Base-by-base conservation (phyloP, 2,329 filamentous ascomycete species). In the Cytospora paraplurivora region DNA sequence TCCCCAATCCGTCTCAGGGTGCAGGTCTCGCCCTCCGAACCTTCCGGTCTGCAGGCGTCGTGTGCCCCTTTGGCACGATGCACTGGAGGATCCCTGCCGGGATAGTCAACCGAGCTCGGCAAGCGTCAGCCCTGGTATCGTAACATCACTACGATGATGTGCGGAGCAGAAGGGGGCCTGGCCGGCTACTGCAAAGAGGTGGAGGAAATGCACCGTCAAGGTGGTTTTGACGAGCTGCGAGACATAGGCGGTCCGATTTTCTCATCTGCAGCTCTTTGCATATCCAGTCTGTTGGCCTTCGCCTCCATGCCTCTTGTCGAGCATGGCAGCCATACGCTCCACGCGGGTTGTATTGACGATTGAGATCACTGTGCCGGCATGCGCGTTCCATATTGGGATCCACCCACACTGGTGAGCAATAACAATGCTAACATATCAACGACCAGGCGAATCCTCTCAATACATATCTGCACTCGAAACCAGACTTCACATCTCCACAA, bases 401-500 rank as follows among this genome's bases (percentile, higher is more conserved):
- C 67, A 65, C 71, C 72, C 67, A 68, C 66, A 67, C 41, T 68
- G 68, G 70, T 72, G 71, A 70, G 67, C 70, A 66, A 76, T 74
- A 78, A 70, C 71, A 75, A 61, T 67, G 75, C 82, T 85, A 80
- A 86, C 79, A 76, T 76, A 72, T 73, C 69, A 74, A 76, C 75
- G 75, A 76, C 74, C 71, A 90, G 87, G 95, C 94, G 69, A 99
- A 99, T 76, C 95, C 95, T 61, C 80, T 99, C 67, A 97, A 98
- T 77, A 99, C 95, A 54, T 97, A 96, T 74, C 85, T 99, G 63
- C 91, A 89, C 62, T 96, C 93, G 35, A 94, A 96, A 74, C 93
- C 95, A 51, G 86, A 86, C 59, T 99, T 97, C 77, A 94, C 94
- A 37, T 97, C 93, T 53, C 95, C 95, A 51, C 88, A 94, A 74